phyloP scores from a whole-genome alignment of 192 early-diverging fungal genomes.

The Coemansia sp. region DNA sequence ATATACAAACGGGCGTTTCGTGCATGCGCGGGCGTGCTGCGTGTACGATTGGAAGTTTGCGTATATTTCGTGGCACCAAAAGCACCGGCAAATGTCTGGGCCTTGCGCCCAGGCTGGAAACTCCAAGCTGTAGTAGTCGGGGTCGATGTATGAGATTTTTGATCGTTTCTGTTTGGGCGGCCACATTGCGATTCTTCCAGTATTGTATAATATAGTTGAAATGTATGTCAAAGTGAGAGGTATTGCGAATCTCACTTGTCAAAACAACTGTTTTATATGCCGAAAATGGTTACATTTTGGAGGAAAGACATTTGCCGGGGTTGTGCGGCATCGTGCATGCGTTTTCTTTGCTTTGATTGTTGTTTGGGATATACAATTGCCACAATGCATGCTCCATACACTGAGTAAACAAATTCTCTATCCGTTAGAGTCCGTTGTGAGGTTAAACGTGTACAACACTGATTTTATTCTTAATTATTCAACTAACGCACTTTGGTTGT shows the following conservation, averaged over 20 bases:
- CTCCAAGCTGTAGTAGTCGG: constrained; percentile 14
- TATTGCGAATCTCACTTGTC: neutral
- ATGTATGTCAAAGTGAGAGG: neutral
- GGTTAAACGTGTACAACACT: too few relatives aligned
- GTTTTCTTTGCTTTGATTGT: neutral
- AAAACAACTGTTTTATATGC: neutral
- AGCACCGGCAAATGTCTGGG: constrained; percentile 23
- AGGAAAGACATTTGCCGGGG: neutral
- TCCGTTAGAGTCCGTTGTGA: too few relatives aligned
- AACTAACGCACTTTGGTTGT: too few relatives aligned
- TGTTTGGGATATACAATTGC: neutral
- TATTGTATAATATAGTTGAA: neutral
- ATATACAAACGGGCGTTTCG: constrained; percentile 27
- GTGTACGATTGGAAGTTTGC: constrained; percentile 16
- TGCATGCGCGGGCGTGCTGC: constrained; percentile 21
- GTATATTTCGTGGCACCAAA: constrained; percentile 28
- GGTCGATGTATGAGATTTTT: constrained; percentile 14
- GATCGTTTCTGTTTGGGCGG: constrained; percentile 20
- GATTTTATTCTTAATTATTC: too few relatives aligned
- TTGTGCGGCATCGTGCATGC: neutral
- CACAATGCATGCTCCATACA: too few relatives aligned
- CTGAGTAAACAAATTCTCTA: too few relatives aligned
- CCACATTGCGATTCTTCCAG: neutral
- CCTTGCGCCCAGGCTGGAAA: constrained; percentile 14
- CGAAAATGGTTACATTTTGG: neutral